phyloP scores from a whole-genome alignment of 176 grass and related monocot genomes.

The Musa acuminata region DNA sequence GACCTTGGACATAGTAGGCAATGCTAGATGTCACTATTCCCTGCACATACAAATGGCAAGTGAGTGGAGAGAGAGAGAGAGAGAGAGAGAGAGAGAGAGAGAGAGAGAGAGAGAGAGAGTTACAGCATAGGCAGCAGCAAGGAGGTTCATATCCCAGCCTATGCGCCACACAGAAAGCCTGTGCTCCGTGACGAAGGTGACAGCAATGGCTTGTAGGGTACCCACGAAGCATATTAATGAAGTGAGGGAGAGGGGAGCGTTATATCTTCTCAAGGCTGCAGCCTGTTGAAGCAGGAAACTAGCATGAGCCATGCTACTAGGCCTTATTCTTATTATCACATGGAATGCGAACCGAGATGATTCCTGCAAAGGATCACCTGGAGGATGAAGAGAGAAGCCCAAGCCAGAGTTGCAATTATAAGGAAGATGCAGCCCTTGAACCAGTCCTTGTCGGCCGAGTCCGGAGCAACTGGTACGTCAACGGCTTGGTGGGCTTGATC shows the following conservation, averaged over 20 bases:
- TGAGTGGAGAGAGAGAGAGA: slow-evolving; percentile 2
- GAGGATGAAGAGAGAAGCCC: slow-evolving; percentile 92
- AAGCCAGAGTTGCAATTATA: slow-evolving; percentile 87
- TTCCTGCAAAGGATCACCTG: slow-evolving; percentile 21
- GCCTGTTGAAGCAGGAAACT: slow-evolving; percentile 33
- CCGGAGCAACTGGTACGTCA: slow-evolving; percentile 23
- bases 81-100: not conserved
- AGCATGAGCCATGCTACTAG: not conserved
- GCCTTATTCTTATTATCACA: not conserved
- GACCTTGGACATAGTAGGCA: slow-evolving; percentile 94
- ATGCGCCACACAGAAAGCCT: slow-evolving; percentile 71
- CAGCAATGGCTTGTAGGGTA: slow-evolving; percentile 90
- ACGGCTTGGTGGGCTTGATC: slow-evolving; percentile 1
- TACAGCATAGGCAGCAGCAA: slow-evolving; percentile 90
- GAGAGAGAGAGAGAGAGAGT: too few species aligned
- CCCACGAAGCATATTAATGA: slow-evolving; percentile 94
- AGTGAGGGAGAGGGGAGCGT: slow-evolving; percentile 83
- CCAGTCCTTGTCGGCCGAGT: slow-evolving; percentile 46
- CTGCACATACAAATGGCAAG: slow-evolving; percentile 20
- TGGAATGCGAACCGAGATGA: not conserved
- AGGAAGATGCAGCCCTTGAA: slow-evolving; percentile 79
- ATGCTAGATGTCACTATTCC: slow-evolving; percentile 93
- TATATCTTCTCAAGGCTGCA: slow-evolving; percentile 62
- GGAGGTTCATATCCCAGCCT: slow-evolving; percentile 99
- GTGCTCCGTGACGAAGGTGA: slow-evolving; percentile 83